Percentiles rank a stretch among this genome's conserved stretches.
Conservation (phyloP, 768 basidiomycete species). For the Mycena rebaudengoi region DNA sequence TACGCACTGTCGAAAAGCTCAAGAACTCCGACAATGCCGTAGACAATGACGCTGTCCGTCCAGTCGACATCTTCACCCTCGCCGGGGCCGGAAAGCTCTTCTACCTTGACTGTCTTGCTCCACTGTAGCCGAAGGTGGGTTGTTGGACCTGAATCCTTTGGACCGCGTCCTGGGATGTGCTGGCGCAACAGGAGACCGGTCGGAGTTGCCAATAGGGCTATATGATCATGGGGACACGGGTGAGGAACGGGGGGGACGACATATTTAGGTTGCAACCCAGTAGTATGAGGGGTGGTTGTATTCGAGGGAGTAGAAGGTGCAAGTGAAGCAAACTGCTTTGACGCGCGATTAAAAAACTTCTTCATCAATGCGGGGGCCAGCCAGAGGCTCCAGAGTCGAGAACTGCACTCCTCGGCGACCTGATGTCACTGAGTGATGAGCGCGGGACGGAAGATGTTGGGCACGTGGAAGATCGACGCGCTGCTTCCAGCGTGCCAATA, state of each 20-base stretch:
- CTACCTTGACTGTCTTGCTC: conserved; percentile 64
- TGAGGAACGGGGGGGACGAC: conserved; percentile 76
- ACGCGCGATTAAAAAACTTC: too few species aligned
- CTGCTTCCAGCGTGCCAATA: too few species aligned
- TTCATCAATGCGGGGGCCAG: too few species aligned
- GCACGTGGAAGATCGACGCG: too few species aligned
- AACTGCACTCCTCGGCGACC: too few species aligned
- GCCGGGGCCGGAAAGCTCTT: conserved; percentile 52
- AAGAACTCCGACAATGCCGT: conserved; percentile 81
- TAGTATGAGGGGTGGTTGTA: conserved; percentile 30
- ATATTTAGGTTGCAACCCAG: conserved; percentile 68
- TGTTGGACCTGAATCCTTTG: conserved; percentile 33
- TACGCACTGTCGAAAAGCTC: conserved; percentile 74
- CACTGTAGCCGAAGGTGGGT: conserved; percentile 64
- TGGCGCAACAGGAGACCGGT: conserved; percentile 77
- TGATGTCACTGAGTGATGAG: too few species aligned
- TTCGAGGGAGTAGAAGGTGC: conserved; percentile 20
- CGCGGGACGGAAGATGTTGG: too few species aligned
- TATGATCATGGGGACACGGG: conserved; percentile 74
- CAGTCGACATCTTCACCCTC: conserved; percentile 56
- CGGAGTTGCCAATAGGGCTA: conserved; percentile 66
- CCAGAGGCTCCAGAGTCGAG: too few species aligned
- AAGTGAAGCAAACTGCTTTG: conserved; percentile 45
- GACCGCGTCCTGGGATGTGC: conserved; percentile 43
- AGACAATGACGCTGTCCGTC: conserved; percentile 65